Evolutionary conservation across 2,329 filamentous ascomycete genomes (phyloP).

Genomic region (Rutstroemia sydowiana): DNA sequence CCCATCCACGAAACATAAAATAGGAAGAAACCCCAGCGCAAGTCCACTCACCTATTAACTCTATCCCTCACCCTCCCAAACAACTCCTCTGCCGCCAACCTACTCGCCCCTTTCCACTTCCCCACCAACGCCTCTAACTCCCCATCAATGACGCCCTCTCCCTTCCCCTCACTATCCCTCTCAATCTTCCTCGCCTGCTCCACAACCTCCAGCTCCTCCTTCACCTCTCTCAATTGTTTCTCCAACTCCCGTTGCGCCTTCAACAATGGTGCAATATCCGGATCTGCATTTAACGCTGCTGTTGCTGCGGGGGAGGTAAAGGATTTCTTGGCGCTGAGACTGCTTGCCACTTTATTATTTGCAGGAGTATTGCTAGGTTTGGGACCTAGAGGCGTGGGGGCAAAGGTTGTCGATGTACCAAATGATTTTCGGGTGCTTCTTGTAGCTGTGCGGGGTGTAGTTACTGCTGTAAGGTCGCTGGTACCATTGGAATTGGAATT

Average conservation of each 20-base stretch:
- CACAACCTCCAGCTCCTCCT: conserved; percentile 40
- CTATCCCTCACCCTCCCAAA: conserved; percentile 53
- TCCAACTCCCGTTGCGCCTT: conserved; percentile 30
- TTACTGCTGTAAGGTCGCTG: conserved; percentile 1
- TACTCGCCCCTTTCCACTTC: conserved; percentile 55
- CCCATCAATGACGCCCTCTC: conserved; percentile 45
- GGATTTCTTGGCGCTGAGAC: conserved; percentile 16
- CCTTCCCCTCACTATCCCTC: conserved; percentile 20
- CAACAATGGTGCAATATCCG: conserved; percentile 27
- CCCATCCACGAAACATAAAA: too few relatives aligned
- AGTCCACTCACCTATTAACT: conserved; percentile 38
- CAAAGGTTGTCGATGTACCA: too few relatives aligned
- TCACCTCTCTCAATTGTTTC: conserved; percentile 24
- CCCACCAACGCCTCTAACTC: conserved; percentile 48
- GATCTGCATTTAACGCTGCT: conserved; percentile 27
- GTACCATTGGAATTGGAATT: conserved; percentile 13
- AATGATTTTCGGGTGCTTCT: not conserved
- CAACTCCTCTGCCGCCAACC: conserved; percentile 60
- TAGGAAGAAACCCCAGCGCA: too few relatives aligned
- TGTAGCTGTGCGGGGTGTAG: not conserved
- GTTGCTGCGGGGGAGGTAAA: conserved; percentile 28
- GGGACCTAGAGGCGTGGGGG: not conserved
- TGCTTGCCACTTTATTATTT: too few relatives aligned
- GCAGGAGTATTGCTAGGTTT: not conserved
- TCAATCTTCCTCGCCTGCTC: conserved; percentile 47